Conservation (phyloP, 176 grass and related monocot species). For the Aegilops umbellulata region DNA sequence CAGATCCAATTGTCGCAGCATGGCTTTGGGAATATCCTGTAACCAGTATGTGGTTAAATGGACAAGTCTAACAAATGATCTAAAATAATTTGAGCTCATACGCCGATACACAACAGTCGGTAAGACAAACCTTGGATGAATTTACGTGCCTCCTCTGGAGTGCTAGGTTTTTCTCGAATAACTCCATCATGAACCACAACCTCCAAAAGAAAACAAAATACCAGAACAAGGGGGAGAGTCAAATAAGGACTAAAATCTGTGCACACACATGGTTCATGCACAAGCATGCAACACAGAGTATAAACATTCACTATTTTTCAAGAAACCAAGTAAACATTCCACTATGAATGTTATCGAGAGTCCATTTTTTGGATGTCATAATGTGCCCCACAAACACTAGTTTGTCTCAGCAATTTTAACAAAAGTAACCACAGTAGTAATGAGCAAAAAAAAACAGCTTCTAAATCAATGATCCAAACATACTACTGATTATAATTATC, state of each 20-base stretch:
- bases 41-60: constrained; percentile 19
- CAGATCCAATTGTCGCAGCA: constrained; percentile 85
- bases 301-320: neutral
- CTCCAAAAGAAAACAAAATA: constrained; percentile 42
- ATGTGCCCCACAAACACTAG: neutral
- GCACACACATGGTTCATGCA: neutral
- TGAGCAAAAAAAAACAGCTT: neutral
- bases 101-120: neutral
- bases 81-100: constrained; percentile 7
- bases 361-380: neutral
- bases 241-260: constrained; percentile 16
- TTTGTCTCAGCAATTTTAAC: neutral
- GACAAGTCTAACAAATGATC: constrained; percentile 10
- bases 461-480: neutral
- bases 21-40: constrained; percentile 91
- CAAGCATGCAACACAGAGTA: neutral
- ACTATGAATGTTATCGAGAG: neutral
- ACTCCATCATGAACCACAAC: constrained; percentile 92
- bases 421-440: neutral
- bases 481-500: neutral
- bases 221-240: neutral
- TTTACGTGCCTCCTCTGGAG: constrained; percentile 70
- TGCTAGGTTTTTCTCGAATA: constrained; percentile 94
- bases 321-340: neutral
- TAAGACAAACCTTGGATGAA: constrained; percentile 79